Base-by-base conservation (phyloP, 805 yeast species). In the Kodamaea kaohsiungensis region DNA sequence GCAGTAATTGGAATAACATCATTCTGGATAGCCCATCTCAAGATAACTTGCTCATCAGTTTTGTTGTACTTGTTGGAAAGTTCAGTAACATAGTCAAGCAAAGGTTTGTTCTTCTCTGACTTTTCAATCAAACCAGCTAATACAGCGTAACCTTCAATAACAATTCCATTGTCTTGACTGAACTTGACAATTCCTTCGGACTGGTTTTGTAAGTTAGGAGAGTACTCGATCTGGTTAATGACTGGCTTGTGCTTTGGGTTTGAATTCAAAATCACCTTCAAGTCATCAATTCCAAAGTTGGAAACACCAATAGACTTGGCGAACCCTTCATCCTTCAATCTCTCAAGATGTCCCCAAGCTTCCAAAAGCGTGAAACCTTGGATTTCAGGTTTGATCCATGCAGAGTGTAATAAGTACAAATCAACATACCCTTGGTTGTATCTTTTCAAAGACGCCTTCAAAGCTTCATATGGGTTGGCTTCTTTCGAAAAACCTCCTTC, bases 1-100 rank as follows among this genome's bases (percentile, higher is more conserved):
- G 95, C 88, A 5, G 96, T 89, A 16, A 90, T 72, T 19, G 96
- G 96, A 40, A 88, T 65, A 5, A 86, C 79, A 15, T 87, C 88
- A 55, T 68, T 59, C 27, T 59, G 59, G 48, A 61, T 47, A 2
- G 61, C 55, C 56, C 57, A 62, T 16, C 64, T 55, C 56, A 63
- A 56, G 43, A 62, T 52, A 40, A 63, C 65, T 58, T 79, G 82
- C 7, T 67, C 70, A 15, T 62, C 64, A 1, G 76, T 59, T 55
- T 68, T 73, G 30, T 61, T 60, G 56, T 78, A 72, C 61, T 87
- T 87, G 40, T 65, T 58, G 12, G 81, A 64, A 56, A 88, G 68
- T 52, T 77, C 66, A 3, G 71, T 68, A 22, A 73, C 55, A 57
- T 69, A 65, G 63, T 78, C 68, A 69, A 72, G 50, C 15, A 53